Evolutionary conservation across 108 stramenopile species (phyloP), one percentile per base, ranked within the genome.

Genomic region (Cyclotella kingstonii): DNA sequence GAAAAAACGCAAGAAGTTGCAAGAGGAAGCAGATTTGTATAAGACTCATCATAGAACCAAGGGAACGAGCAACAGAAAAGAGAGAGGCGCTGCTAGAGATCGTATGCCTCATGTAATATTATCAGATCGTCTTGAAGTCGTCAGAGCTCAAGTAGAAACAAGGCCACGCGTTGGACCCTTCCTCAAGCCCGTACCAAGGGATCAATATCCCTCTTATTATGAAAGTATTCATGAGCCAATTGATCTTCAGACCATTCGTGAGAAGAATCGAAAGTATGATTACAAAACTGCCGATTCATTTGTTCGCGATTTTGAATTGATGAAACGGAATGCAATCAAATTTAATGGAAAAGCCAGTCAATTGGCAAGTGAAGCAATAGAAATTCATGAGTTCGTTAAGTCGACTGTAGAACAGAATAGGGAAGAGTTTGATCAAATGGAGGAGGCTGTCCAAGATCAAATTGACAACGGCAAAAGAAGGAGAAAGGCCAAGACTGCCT

Each of bases 321-420:
- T 94, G 89, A 94, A 82, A 49, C 74, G 55, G 26, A 94, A 94
- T 62, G 89, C 92, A 4, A 61, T 83, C 51, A 90, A 88, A 62
- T 94, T 94, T 74, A 93, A 93, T 44, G 85, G 85, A 11, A 70
- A 64, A 39, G 73, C 43, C 5, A 53, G 54, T 31, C 41, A 54
- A 18, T 76, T 94, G 35, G 84, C 84, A 8, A 71, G 60, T 12
- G 87, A 94, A 58, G 92, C 85, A 18, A 62, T 41, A 15, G 77
- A 79, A 35, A 94, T 94, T 19, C 85, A 77, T 38, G 81, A 90
- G 27, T 57, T 80, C 38, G 92, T 87, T 2, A 79, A 84, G 33
- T 63, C 46, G 2, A 75, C 75, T 28, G 62, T 89, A 9, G 86
- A 85, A 10, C 63, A 77, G 43, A 79, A 81, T 40, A 66, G 81